Conservation (phyloP, 2,329 filamentous ascomycete species). For the Chalara sp. region DNA sequence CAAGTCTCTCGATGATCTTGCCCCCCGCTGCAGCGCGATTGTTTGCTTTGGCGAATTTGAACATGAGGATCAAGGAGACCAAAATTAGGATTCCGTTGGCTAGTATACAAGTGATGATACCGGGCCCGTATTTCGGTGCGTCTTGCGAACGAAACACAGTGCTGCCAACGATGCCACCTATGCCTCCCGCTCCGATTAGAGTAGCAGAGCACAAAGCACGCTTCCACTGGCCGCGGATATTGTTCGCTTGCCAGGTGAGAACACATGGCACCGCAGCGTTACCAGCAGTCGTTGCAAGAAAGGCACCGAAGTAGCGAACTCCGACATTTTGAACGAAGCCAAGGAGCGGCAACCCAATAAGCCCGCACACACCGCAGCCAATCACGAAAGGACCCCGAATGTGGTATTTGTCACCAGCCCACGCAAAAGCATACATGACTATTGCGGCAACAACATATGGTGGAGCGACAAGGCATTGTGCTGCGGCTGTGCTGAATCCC, state of each 20-base stretch:
- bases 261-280: conserved; percentile 71
- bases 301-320: conserved; percentile 48
- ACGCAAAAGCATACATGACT: conserved; percentile 38
- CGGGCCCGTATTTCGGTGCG: conserved; percentile 38
- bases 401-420: conserved; percentile 47
- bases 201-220: conserved; percentile 72
- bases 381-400: conserved; percentile 17
- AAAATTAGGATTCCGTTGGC: conserved; percentile 22
- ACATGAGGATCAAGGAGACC: conserved; percentile 18
- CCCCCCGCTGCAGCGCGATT: conserved; percentile 26
- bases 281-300: conserved; percentile 39
- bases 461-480: conserved; percentile 49
- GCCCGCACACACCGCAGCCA: conserved; percentile 36
- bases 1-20: conserved; percentile 28
- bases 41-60: conserved; percentile 27
- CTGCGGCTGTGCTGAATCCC: conserved; percentile 42
- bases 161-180: conserved; percentile 72
- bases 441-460: conserved; percentile 41
- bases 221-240: conserved; percentile 78
- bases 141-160: conserved; percentile 62
- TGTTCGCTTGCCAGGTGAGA: conserved; percentile 78
- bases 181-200: conserved; percentile 67
- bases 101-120: conserved; percentile 18
- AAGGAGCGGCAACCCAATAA: conserved; percentile 37
- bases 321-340: conserved; percentile 40